These are phyloP conservation scores for Phytopythium mirpurense DNA, from an alignment of 352 stramenopile species.

Conservation along the genomic window DNA sequence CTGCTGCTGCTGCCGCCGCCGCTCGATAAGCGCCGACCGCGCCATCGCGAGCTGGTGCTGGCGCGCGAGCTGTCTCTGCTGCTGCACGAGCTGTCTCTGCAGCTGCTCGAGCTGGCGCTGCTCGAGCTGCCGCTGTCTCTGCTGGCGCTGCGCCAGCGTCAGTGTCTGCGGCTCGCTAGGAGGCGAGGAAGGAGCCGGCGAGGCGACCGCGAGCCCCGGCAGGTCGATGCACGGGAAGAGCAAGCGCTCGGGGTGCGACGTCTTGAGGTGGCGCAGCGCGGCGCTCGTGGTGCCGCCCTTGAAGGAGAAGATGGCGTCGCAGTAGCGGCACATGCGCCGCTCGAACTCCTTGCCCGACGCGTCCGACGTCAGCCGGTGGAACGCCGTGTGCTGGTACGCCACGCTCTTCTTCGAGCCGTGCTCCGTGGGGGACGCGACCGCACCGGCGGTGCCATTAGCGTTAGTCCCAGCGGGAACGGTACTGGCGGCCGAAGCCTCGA, in stretches of 20 bases:
- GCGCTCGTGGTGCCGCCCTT: slow-evolving; percentile 46
- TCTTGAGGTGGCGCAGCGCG: slow-evolving; percentile 43
- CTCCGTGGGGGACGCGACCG: no score
- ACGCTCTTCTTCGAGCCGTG: slow-evolving; percentile 29
- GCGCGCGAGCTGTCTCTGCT: neutral
- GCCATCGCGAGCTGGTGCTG: no score
- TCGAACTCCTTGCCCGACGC: slow-evolving; percentile 26
- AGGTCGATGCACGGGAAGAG: neutral
- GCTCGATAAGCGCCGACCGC: no score
- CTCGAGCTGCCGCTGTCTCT: neutral
- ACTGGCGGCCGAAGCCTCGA: no score
- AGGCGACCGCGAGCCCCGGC: neutral
- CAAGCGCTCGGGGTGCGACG: slow-evolving; percentile 21
- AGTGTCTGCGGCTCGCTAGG: no score
- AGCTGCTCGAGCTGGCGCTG: neutral
- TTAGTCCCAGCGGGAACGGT: no score
- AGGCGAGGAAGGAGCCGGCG: no score
- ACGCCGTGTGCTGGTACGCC: slow-evolving; percentile 34
- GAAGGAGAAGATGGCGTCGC: slow-evolving; percentile 43
- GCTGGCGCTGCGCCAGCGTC: neutral
- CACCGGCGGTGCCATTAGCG: no score
- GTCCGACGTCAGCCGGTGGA: slow-evolving; percentile 18
- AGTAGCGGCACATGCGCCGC: slow-evolving; percentile 39
- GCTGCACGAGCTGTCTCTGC: slow-evolving; percentile 1
- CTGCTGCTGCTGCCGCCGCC: no score